Base-by-base conservation (phyloP, 2,329 filamentous ascomycete species). In the Diaporthe sp. region DNA sequence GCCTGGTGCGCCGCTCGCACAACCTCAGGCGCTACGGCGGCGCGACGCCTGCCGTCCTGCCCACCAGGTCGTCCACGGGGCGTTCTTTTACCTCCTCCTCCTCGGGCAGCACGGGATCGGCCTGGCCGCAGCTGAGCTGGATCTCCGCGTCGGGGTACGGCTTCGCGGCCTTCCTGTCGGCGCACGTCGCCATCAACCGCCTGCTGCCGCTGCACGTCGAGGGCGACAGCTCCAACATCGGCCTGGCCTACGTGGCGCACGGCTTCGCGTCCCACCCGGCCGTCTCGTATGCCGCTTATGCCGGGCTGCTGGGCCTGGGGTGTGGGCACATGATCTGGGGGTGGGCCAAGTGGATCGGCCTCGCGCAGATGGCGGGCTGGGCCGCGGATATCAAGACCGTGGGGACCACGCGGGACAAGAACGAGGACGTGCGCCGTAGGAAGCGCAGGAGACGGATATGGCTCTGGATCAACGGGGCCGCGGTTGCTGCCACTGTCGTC, bases 241-340 rank as follows among this genome's bases (percentile, higher is more conserved):
- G 94, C 0, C 86, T 98, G 17, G 92, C 91, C 17, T 98, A 94
- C 81, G 92, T 98, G 10, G 91, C 92, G 17, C 96, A 98, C 83
- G 94, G 94, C 3, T 97, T 98, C 80, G 92, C 93, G 39, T 88
- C 90, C 19, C 92, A 94, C 79, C 92, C 92, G 0, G 77, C 88
- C 2, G 81, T 93, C 12, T 91, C 93, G n/a, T 93, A 91, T 81
- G 78, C 88, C 1, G 92, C 93, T 1, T 98, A 97, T 81, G 79
- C 86, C 1, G 88, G 91, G 2, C 86, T 98, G 65, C 85, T 98
- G 9, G 86, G 85, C 22, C 84, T 92, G 0, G 93, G 92, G 0
- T 92, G 90, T 32, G 94, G 92, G 75, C 96, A 98, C 84, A 92
- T 96, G 81, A 90, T 94, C 10, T 97, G 95, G 91, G 96, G 96